Conservation (phyloP, 345 rosid genomes). For the Sisymbrium irio region DNA sequence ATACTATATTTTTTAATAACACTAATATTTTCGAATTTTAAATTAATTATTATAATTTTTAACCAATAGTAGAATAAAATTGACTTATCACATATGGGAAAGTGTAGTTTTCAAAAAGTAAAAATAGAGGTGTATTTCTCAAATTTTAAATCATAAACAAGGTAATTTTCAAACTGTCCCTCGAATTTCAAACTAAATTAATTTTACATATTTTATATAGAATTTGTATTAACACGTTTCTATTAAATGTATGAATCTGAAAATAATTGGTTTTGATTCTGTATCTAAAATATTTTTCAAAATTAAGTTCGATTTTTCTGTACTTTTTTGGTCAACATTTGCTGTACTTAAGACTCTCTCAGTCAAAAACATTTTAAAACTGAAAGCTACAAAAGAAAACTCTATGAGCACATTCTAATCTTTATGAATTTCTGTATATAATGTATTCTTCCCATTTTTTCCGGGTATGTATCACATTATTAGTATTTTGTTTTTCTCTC, state of each 20-base stretch:
- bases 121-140: too few species aligned
- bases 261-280: not conserved
- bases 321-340: not conserved
- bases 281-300: not conserved
- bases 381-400: not conserved
- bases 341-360: not conserved
- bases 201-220: not conserved
- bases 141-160: too few species aligned
- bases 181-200: not conserved
- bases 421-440: not conserved
- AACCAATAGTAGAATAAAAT: too few species aligned
- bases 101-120: too few species aligned
- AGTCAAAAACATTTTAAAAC: not conserved
- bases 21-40: too few species aligned
- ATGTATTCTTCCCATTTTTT: not conserved
- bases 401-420: not conserved
- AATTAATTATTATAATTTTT: too few species aligned
- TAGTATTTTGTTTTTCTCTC: conserved; percentile 13
- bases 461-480: conserved; percentile 10
- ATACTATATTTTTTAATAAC: too few species aligned
- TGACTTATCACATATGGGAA: too few species aligned
- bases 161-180: too few species aligned
- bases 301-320: not conserved
- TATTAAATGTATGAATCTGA: not conserved
- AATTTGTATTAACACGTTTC: not conserved